Evolutionary conservation across 345 rosid genomes (phyloP).

Genomic region (Jatropha curcas): DNA sequence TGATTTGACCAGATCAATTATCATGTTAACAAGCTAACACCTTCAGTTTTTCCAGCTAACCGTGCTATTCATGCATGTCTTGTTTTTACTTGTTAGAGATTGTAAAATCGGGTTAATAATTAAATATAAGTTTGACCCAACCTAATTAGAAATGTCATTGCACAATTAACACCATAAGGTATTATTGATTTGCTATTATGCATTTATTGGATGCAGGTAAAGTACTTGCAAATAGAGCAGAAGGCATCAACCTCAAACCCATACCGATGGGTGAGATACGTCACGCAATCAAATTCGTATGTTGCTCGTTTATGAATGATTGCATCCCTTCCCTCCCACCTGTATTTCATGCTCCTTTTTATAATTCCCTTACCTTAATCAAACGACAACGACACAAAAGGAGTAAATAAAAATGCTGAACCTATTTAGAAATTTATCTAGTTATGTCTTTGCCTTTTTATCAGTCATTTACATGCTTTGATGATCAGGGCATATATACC

Average conservation of each 20-base stretch:
- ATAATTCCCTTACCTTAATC: neutral
- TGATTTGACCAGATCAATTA: neutral
- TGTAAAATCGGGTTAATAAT: neutral
- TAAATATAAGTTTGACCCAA: neutral
- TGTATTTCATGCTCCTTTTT: neutral
- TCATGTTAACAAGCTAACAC: neutral
- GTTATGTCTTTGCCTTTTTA: no score
- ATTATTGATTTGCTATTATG: neutral
- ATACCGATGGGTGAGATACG: slow-evolving; percentile 97
- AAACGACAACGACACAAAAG: neutral
- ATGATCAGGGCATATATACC: slow-evolving; percentile 16
- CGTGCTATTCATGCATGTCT: neutral
- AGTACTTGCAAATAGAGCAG: slow-evolving; percentile 96
- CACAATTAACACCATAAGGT: no score
- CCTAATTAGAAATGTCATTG: no score
- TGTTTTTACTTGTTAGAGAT: neutral
- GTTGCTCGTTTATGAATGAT: slow-evolving; percentile 62
- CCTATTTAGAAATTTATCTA: no score
- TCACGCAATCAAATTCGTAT: slow-evolving; percentile 94
- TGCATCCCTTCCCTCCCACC: no score
- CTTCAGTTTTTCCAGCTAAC: neutral
- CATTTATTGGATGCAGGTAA: slow-evolving; percentile 59
- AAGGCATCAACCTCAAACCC: slow-evolving; percentile 70
- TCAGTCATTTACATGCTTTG: neutral
- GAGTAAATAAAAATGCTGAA: no score